A percentile compares a stretch with the other conserved stretches of the same genome.
phyloP scores from a whole-genome alignment of 768 basidiomycete genomes.

The Pleurotus ostreatus region DNA sequence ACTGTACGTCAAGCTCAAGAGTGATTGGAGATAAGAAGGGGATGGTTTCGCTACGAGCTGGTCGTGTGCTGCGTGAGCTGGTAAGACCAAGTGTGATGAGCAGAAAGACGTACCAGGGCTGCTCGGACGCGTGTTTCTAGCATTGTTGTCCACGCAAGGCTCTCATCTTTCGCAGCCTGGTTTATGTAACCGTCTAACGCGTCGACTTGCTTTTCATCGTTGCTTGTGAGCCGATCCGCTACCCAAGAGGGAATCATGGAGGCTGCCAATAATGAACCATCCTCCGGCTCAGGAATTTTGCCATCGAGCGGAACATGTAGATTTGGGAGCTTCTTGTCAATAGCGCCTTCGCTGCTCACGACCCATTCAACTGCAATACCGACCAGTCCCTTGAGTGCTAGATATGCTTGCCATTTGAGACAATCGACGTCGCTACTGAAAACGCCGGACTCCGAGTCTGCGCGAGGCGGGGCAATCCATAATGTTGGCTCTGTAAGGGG shows the following conservation, averaged over 20 bases:
- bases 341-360: conserved; percentile 62
- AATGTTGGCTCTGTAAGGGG: conserved; percentile 40
- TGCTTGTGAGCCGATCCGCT: conserved; percentile 44
- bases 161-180: conserved; percentile 60
- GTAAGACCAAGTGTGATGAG: conserved; percentile 4
- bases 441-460: conserved; percentile 15
- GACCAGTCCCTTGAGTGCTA: conserved; percentile 60
- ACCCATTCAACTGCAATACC: conserved; percentile 61
- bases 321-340: conserved; percentile 67
- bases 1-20: conserved; percentile 34
- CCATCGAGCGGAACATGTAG: conserved; percentile 41
- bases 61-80: not conserved
- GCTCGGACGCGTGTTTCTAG: conserved; percentile 77
- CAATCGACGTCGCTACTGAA: conserved; percentile 82
- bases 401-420: conserved; percentile 86
- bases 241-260: conserved; percentile 74
- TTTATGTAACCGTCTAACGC: conserved; percentile 67
- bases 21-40: conserved; percentile 34
- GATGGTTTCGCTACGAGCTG: conserved; percentile 49
- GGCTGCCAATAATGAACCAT: conserved; percentile 54
- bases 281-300: conserved; percentile 23
- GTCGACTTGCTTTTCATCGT: conserved; percentile 15
- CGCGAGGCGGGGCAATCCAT: conserved; percentile 58
- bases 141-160: conserved; percentile 77
- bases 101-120: conserved; percentile 50